Evolutionary conservation across 2,329 filamentous ascomycete species (phyloP).

Genomic region (Penicillium sp.): DNA sequence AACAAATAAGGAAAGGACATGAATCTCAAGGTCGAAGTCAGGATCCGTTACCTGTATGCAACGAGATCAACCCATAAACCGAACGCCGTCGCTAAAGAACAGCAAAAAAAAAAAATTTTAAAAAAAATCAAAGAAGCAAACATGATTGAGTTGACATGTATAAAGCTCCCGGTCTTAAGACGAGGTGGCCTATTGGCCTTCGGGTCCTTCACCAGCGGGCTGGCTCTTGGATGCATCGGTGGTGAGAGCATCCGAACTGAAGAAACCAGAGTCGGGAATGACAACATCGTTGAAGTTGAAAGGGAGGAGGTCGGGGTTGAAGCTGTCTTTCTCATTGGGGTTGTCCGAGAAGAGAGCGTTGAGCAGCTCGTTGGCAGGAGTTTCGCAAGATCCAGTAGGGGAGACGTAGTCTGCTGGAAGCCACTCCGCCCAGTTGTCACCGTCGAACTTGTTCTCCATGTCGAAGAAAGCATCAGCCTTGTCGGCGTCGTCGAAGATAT

Average conservation of each 20-base stretch:
- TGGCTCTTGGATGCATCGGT: slow-evolving; percentile 26
- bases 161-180: neutral
- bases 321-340: slow-evolving; percentile 28
- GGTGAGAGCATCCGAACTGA: slow-evolving; percentile 35
- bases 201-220: slow-evolving; percentile 11
- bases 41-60: neutral
- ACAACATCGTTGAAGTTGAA: slow-evolving; percentile 31
- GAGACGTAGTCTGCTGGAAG: slow-evolving; percentile 37
- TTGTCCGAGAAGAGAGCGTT: slow-evolving; percentile 35
- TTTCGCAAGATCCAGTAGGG: slow-evolving; percentile 27
- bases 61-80: slow-evolving; percentile 12
- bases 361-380: slow-evolving; percentile 33
- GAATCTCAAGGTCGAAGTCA: slow-evolving; percentile 7
- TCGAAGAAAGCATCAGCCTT: slow-evolving; percentile 28
- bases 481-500: slow-evolving; percentile 38
- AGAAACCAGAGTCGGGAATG: slow-evolving; percentile 37
- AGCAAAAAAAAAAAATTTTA: slow-evolving; percentile 12
- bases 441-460: slow-evolving; percentile 26
- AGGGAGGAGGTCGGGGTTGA: slow-evolving; percentile 28
- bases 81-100: slow-evolving; percentile 25
- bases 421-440: slow-evolving; percentile 39
- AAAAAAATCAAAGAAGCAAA: neutral
- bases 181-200: slow-evolving; percentile 14
- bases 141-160: neutral
- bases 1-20: slow-evolving; percentile 4